Evolutionary conservation across 2,329 filamentous ascomycete species (phyloP).

Genomic region (Fusarium sp.): DNA sequence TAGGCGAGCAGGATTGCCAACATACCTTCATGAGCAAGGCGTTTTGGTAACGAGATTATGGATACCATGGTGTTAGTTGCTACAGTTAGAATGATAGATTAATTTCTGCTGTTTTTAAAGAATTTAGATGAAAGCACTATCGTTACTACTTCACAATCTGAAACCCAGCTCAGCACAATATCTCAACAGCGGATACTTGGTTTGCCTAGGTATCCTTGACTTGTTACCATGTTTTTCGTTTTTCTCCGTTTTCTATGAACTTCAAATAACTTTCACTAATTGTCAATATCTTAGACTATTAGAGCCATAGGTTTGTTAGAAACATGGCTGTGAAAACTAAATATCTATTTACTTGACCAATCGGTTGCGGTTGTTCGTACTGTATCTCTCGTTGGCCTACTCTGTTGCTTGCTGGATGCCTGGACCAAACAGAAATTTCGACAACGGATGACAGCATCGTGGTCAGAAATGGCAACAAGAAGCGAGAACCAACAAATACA

Average conservation of each 20-base stretch:
- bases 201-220: too few species aligned
- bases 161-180: not conserved
- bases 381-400: not conserved
- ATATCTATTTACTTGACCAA: too few species aligned
- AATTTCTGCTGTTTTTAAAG: conserved; percentile 1
- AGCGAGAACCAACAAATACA: not conserved
- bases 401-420: not conserved
- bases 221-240: not conserved
- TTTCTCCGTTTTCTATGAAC: not conserved
- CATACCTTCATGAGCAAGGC: conserved; percentile 16
- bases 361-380: not conserved
- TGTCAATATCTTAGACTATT: not conserved
- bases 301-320: not conserved
- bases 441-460: not conserved
- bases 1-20: not conserved
- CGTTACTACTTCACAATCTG: not conserved
- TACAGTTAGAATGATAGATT: conserved; percentile 2
- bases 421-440: not conserved
- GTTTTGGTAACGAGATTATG: conserved; percentile 20
- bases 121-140: not conserved
- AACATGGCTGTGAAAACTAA: not conserved
- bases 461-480: not conserved
- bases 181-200: too few species aligned
- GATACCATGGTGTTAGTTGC: not conserved
- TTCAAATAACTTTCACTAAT: not conserved